Percentiles rank a stretch among this genome's conserved stretches.
phyloP scores from a whole-genome alignment of 176 grass and related monocot species.

The Panicum miliaceum region DNA sequence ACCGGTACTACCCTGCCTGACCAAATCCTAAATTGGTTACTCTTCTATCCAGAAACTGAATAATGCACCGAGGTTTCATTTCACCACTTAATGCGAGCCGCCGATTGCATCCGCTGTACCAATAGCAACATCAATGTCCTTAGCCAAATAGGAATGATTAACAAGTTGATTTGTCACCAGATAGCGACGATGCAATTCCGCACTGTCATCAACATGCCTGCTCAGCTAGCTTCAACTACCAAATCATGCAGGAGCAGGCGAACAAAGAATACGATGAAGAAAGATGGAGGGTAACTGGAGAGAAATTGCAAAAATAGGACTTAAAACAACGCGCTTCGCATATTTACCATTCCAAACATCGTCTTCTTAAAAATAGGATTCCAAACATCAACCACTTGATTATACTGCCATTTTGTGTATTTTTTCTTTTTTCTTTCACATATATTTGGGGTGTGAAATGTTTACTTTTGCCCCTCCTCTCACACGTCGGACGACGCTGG shows the following conservation, averaged over 20 bases:
- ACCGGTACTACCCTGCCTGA: neutral
- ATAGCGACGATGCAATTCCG: neutral
- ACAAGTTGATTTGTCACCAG: conserved; percentile 10
- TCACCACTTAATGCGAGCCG: neutral
- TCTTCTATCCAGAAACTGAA: neutral
- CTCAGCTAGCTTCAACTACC: neutral
- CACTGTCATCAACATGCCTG: neutral
- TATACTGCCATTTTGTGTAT: no score
- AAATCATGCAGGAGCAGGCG: neutral
- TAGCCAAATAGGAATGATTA: neutral
- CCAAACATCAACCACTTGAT: no score
- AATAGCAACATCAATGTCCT: neutral
- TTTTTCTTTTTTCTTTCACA: no score
- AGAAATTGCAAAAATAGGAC: no score
- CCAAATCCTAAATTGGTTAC: neutral
- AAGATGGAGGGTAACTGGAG: neutral
- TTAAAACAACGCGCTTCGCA: no score
- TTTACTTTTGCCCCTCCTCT: no score
- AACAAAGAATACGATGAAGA: neutral
- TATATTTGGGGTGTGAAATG: no score
- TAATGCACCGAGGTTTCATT: neutral
- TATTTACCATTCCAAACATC: no score
- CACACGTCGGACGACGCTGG: no score
- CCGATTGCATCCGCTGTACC: neutral
- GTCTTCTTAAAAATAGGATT: no score